Percentiles rank a stretch among this genome's conserved stretches.
Conservation (phyloP, 2,329 filamentous ascomycete species). For the Trichoderma lentiforme region DNA sequence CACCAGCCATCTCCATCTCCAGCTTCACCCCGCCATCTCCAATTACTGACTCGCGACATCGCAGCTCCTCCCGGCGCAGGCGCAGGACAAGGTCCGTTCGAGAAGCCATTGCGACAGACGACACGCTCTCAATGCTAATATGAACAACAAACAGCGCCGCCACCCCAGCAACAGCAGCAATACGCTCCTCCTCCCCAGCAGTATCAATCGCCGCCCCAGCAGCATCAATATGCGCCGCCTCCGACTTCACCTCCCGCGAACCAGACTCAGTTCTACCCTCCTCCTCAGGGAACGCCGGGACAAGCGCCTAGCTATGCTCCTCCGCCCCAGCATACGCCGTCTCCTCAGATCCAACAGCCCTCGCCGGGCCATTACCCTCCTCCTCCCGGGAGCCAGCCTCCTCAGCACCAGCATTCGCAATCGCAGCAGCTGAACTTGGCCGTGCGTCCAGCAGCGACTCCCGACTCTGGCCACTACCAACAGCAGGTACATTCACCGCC, state of each 20-base stretch:
- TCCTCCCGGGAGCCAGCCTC: slow-evolving; percentile 25
- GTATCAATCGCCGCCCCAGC: slow-evolving; percentile 24
- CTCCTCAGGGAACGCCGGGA: slow-evolving; percentile 20
- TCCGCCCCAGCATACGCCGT: slow-evolving; percentile 32
- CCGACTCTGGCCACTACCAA: slow-evolving; percentile 25
- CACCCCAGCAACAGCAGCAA: slow-evolving; percentile 26
- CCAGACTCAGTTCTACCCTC: slow-evolving; percentile 44
- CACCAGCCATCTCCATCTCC: not conserved
- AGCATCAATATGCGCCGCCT: slow-evolving; percentile 36
- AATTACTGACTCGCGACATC: slow-evolving; percentile 20
- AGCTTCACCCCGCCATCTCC: not conserved
- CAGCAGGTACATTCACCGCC: slow-evolving; percentile 4
- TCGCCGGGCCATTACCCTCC: slow-evolving; percentile 28
- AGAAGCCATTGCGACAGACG: not conserved
- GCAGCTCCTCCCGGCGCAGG: slow-evolving; percentile 42
- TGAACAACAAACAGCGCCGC: not conserved
- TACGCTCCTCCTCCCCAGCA: slow-evolving; percentile 26
- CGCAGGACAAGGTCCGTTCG: slow-evolving; percentile 25
- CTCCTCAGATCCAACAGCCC: slow-evolving; percentile 30
- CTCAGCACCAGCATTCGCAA: slow-evolving; percentile 24
- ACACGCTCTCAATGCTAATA: not conserved
- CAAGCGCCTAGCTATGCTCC: slow-evolving; percentile 29
- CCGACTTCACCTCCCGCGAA: slow-evolving; percentile 47
- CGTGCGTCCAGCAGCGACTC: slow-evolving; percentile 27
- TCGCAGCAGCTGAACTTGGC: slow-evolving; percentile 24